Evolutionary conservation across 129 eudicot species (phyloP), one percentile per base, ranked within the genome.

Genomic region (Scalesia atractyloides): DNA sequence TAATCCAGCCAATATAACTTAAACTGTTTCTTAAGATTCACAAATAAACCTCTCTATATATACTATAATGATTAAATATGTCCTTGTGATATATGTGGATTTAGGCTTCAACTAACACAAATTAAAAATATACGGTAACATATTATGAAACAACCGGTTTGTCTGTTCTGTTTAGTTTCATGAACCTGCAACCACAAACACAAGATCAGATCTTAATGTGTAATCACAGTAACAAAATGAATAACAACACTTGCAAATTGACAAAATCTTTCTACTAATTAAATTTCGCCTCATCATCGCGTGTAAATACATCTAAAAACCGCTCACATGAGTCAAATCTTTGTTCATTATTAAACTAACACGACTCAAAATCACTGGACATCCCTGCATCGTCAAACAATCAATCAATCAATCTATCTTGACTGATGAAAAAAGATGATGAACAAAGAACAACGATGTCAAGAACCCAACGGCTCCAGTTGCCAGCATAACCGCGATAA

Each of bases 401-500:
- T 48, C 10, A 9, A 59, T 13, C 15, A n/a, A 62, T 76, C 69
- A 76, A 33, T 82, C 85, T 37, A 82, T 76, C 66, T 82, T 82
- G 30, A 82, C 79, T 5, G 82, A 82, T 3, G 82, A 82, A 71
- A 72, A 72, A 59, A 82, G 76, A 19, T 63, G 79, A 72, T 82
- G 85, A 51, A 82, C 77, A 15, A 82, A 82, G 49, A 77, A 34
- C 80, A 78, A 73, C 9, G 71, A 82, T 34, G 86, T 78, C 46
- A 78, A 53, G 64, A 82, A 78, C 59, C 83, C 83, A 47, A 82
- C 48, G 17, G 80, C 77, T 43, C 82, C 83, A 1, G 80, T 82
- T 4, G 82, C 80, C 0, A 82, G 50, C 82, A 73, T 82, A 52
- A 77, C 58, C 1, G 82, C 82, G 11, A 78, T 19, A 10, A 64